Evolutionary conservation across 768 basidiomycete genomes (phyloP).

Genomic region (Termitomyces sp.): DNA sequence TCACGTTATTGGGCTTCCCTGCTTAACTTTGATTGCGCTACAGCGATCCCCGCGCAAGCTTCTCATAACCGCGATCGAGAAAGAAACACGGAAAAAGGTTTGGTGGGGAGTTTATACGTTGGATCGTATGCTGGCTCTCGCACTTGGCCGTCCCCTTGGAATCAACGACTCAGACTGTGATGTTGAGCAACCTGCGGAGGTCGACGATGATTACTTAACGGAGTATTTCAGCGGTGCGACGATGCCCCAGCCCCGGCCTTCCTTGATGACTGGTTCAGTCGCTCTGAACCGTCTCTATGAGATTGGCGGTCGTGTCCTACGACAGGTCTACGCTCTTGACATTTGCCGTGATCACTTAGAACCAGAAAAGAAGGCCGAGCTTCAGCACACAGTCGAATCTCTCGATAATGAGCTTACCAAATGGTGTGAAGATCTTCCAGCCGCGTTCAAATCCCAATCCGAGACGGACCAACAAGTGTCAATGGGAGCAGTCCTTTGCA

Average conservation of each 20-base stretch:
- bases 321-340: constrained; percentile 80
- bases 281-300: constrained; percentile 76
- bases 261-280: constrained; percentile 79
- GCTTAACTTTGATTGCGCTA: constrained; percentile 9
- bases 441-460: constrained; percentile 68
- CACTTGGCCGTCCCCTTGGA: constrained; percentile 83
- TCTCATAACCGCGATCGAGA: constrained; percentile 66
- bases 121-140: constrained; percentile 89
- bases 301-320: constrained; percentile 77
- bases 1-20: constrained; percentile 6
- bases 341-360: constrained; percentile 70
- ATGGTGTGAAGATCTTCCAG: constrained; percentile 80
- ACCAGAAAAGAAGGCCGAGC: constrained; percentile 65
- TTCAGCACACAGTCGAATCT: constrained; percentile 74
- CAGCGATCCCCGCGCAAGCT: constrained; percentile 83
- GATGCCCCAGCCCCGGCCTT: constrained; percentile 47
- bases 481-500: constrained; percentile 82
- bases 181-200: constrained; percentile 75
- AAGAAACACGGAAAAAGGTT: constrained; percentile 84
- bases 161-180: constrained; percentile 90
- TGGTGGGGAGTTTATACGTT: constrained; percentile 94
- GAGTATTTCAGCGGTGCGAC: constrained; percentile 67
- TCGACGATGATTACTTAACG: constrained; percentile 75
- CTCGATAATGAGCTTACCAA: constrained; percentile 72
- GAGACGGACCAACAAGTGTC: constrained; percentile 76